Percentiles rank a stretch among this genome's conserved stretches.
These are phyloP conservation scores for Canavalia ensiformis DNA, from an alignment of 306 rosid species.

Conservation along the genomic window DNA sequence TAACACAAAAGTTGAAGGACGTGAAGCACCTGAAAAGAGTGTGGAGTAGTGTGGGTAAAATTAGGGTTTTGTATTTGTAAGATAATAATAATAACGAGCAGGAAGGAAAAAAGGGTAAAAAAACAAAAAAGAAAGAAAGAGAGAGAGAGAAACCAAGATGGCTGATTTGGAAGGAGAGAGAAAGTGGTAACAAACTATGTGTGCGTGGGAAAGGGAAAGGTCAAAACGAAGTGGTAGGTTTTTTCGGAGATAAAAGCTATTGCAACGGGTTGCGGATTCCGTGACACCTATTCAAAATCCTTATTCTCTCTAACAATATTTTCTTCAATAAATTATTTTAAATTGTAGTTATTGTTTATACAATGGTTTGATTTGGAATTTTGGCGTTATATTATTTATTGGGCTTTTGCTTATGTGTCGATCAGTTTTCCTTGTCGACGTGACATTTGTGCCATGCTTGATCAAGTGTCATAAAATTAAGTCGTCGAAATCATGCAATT, in stretches of 20 bases:
- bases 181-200: not conserved
- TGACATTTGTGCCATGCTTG: too few relatives aligned
- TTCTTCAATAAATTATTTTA: too few relatives aligned
- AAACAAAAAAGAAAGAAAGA: not conserved
- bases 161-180: not conserved
- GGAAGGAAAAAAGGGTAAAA: too few relatives aligned
- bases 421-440: too few relatives aligned
- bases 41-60: conserved; percentile 47
- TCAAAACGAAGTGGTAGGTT: conserved; percentile 64
- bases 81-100: not conserved
- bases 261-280: conserved; percentile 50
- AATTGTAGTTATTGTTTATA: too few relatives aligned
- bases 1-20: not conserved
- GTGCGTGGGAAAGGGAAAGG: conserved; percentile 42
- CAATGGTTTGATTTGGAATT: too few relatives aligned
- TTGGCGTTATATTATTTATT: too few relatives aligned
- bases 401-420: too few relatives aligned
- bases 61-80: conserved; percentile 75
- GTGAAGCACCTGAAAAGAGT: conserved; percentile 60
- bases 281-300: conserved; percentile 44
- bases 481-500: too few relatives aligned
- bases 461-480: too few relatives aligned
- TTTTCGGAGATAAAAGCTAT: conserved; percentile 69
- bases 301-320: not conserved
- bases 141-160: not conserved